phyloP scores from a whole-genome alignment of 495 filamentous ascomycete species.

The Aspergillus heteromorphus region DNA sequence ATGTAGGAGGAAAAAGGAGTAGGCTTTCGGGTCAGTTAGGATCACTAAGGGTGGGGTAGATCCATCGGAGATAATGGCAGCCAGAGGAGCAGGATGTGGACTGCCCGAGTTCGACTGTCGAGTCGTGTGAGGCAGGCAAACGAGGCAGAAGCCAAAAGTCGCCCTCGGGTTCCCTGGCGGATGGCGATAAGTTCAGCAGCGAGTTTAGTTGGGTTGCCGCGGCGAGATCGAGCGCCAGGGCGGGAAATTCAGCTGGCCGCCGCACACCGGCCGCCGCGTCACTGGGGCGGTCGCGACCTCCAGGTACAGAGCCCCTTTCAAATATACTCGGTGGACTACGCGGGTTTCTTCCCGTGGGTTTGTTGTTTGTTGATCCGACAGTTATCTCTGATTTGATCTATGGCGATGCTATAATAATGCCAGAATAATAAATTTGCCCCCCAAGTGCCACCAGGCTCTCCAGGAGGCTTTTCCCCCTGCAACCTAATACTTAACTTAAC shows the following conservation, averaged over 20 bases:
- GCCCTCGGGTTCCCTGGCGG: background rate
- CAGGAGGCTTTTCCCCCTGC: background rate
- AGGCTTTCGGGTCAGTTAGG: conserved; percentile 4
- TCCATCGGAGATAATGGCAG: conserved; percentile 12
- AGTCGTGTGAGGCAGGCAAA: conserved; percentile 4
- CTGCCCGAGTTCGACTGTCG: conserved; percentile 1
- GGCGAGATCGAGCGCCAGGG: background rate
- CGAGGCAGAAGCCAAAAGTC: conserved; percentile 1
- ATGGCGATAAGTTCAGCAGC: conserved; percentile 1
- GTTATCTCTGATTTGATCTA: background rate
- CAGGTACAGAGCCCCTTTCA: background rate
- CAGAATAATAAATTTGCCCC: no score
- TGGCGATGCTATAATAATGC: no score
- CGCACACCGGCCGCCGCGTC: background rate
- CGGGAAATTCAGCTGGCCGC: background rate
- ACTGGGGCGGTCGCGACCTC: background rate
- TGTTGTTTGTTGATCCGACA: background rate
- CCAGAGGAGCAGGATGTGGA: conserved; percentile 4
- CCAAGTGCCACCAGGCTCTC: no score
- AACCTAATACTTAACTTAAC: background rate
- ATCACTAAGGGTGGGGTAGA: conserved; percentile 12
- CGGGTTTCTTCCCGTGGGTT: background rate
- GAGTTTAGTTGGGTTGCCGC: background rate
- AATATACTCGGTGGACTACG: no score
- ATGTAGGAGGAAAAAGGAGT: background rate